These are phyloP conservation scores for Cutaneotrichosporon sp. DNA, from an alignment of 1,284 basidiomycete genomes.

Conservation along the genomic window DNA sequence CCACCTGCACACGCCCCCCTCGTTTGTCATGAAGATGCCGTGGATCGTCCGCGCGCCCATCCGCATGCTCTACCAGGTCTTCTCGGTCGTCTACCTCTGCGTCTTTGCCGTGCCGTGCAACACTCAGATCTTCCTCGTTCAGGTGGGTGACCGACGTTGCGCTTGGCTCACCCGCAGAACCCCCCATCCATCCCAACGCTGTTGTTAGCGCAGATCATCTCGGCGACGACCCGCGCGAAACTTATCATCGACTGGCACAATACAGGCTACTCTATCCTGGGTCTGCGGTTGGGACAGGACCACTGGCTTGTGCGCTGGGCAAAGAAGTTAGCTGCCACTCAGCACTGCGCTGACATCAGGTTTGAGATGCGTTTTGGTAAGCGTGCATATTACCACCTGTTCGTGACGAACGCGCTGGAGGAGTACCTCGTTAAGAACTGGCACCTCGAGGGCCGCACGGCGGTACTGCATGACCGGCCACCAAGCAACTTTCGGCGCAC, in stretches of 20 bases:
- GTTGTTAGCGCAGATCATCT: constrained; percentile 71
- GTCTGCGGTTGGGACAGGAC: constrained; percentile 64
- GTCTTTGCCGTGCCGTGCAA: constrained; percentile 60
- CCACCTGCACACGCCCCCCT: constrained; percentile 64
- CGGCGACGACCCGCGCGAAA: constrained; percentile 63
- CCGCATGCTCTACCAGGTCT: constrained; percentile 68
- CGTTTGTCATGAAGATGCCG: constrained; percentile 54
- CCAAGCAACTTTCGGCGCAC: constrained; percentile 71
- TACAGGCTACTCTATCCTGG: constrained; percentile 87
- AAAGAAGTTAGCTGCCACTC: constrained; percentile 54
- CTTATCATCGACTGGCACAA: constrained; percentile 99
- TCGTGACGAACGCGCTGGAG: constrained; percentile 86
- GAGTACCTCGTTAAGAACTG: constrained; percentile 66
- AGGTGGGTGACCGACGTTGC: constrained; percentile 55
- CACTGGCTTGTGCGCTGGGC: constrained; percentile 71
- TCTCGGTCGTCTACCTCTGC: constrained; percentile 56
- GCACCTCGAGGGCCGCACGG: constrained; percentile 69
- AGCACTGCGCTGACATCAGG: constrained; percentile 50
- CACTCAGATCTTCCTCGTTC: constrained; percentile 82
- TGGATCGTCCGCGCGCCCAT: constrained; percentile 75
- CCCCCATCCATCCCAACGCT: constrained; percentile 95
- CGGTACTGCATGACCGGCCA: constrained; percentile 80
- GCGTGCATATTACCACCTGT: constrained; percentile 80
- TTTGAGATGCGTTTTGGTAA: constrained; percentile 75
- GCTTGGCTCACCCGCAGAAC: constrained; percentile 58